Evolutionary conservation across 768 basidiomycete genomes (phyloP).

Genomic region (Mycena venus): DNA sequence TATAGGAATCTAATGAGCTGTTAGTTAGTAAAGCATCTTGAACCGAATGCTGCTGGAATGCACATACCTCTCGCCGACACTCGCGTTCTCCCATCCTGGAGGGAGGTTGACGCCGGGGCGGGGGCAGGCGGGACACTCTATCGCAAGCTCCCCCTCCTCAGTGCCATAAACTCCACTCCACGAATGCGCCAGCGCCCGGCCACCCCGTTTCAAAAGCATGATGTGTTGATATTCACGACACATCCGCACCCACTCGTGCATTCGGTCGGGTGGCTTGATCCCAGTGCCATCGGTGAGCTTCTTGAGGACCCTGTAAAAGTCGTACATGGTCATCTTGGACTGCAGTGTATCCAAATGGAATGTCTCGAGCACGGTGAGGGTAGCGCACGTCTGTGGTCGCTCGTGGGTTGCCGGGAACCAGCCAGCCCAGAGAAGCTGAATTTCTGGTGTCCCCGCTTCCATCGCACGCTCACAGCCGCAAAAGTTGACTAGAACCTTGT

Average conservation of each 20-base stretch:
- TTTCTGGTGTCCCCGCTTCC: not conserved
- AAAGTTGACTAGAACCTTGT: not conserved
- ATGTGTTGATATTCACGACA: not conserved
- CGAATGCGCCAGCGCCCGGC: not conserved
- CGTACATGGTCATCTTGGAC: not conserved
- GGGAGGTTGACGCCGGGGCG: not conserved
- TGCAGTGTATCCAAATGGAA: not conserved
- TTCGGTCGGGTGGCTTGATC: not conserved
- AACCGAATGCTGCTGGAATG: too few relatives aligned
- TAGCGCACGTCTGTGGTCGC: too few relatives aligned
- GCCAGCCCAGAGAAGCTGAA: not conserved
- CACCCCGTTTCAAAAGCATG: not conserved
- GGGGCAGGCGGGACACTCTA: not conserved
- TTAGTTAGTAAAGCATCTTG: not conserved
- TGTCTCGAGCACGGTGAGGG: not conserved
- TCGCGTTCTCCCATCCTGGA: not conserved
- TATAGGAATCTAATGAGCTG: not conserved
- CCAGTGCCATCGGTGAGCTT: not conserved
- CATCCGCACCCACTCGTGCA: not conserved
- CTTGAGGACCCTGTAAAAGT: not conserved
- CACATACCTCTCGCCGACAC: not conserved
- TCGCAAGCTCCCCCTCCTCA: not conserved
- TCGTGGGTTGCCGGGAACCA: not conserved
- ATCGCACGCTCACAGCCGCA: not conserved
- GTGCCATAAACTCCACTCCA: not conserved